Evolutionary conservation across 2,329 filamentous ascomycete species (phyloP).

Genomic region (Sporothrix mexicana): DNA sequence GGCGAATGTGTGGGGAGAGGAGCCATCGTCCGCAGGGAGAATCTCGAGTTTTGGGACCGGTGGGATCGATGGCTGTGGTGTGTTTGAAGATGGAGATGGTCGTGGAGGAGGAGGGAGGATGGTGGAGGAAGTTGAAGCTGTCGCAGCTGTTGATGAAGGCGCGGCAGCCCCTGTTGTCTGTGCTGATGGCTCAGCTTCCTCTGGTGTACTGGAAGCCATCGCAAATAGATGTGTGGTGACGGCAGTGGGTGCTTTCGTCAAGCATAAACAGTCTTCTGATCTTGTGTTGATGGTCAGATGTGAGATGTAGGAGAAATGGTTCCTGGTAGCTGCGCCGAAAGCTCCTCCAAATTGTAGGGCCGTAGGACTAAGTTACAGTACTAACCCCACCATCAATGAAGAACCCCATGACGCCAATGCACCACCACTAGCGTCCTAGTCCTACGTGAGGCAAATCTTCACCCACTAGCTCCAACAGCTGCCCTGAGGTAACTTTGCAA

Average conservation of each 20-base stretch:
- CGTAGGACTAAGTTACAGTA: too few relatives aligned
- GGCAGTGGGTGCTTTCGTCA: not conserved
- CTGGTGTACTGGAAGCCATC: not conserved
- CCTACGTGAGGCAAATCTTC: too few relatives aligned
- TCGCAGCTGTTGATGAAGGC: not conserved
- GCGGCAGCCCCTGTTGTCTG: not conserved
- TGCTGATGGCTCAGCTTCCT: not conserved
- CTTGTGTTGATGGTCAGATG: not conserved
- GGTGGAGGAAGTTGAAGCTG: not conserved
- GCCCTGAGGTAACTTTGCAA: too few relatives aligned
- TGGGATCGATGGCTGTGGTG: not conserved
- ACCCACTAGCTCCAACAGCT: too few relatives aligned
- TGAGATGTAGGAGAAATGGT: not conserved
- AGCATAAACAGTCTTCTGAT: not conserved
- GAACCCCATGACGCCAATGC: constrained; percentile 17
- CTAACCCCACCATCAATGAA: constrained; percentile 5
- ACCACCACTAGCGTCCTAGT: not conserved
- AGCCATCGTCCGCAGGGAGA: constrained; percentile 47
- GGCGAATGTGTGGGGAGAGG: constrained; percentile 60
- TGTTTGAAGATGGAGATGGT: not conserved
- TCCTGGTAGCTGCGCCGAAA: not conserved
- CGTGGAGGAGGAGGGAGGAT: constrained; percentile 14
- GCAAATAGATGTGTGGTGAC: not conserved
- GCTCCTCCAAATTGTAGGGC: not conserved
- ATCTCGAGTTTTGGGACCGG: constrained; percentile 50